phyloP scores from a whole-genome alignment of 441 rosid genomes.

The Pelargonium fulgidum region DNA sequence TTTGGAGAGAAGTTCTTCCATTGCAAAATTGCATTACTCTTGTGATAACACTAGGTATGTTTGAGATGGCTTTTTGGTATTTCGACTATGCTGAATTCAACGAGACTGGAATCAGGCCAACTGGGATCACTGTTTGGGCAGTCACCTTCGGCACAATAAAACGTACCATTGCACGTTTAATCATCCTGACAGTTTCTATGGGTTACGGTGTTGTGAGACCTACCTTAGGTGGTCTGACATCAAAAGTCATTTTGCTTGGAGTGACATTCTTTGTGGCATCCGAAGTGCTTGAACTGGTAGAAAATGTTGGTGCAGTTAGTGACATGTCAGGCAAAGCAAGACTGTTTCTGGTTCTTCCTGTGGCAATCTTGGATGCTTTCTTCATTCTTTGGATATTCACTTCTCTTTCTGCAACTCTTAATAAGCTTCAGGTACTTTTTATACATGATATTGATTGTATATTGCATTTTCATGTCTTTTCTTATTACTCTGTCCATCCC shows the following conservation, averaged over 20 bases:
- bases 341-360: slow-evolving; percentile 74
- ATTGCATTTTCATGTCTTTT: slow-evolving; percentile 1
- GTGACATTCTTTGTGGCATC: slow-evolving; percentile 83
- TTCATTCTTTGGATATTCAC: slow-evolving; percentile 91
- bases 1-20: slow-evolving; percentile 82
- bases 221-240: slow-evolving; percentile 82
- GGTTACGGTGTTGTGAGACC: slow-evolving; percentile 97
- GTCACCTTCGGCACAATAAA: slow-evolving; percentile 76
- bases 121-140: slow-evolving; percentile 82
- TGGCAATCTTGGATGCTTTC: slow-evolving; percentile 86
- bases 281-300: slow-evolving; percentile 82
- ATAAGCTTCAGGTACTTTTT: slow-evolving; percentile 75
- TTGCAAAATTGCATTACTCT: slow-evolving; percentile 79
- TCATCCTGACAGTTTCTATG: slow-evolving; percentile 87
- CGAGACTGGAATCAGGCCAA: slow-evolving; percentile 75
- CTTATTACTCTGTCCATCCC: not conserved
- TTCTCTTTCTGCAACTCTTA: slow-evolving; percentile 83
- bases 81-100: slow-evolving; percentile 86
- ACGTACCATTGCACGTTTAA: slow-evolving; percentile 62
- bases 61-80: slow-evolving; percentile 93
- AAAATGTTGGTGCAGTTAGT: slow-evolving; percentile 82
- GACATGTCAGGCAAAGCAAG: slow-evolving; percentile 92
- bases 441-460: slow-evolving; percentile 1
- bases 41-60: slow-evolving; percentile 79
- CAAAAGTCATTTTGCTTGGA: slow-evolving; percentile 87